Percentiles rank a stretch among this genome's conserved stretches.
Evolutionary conservation across 139 green algal genomes (phyloP).

Genomic region (Deuterostichococcus epilithicus): DNA sequence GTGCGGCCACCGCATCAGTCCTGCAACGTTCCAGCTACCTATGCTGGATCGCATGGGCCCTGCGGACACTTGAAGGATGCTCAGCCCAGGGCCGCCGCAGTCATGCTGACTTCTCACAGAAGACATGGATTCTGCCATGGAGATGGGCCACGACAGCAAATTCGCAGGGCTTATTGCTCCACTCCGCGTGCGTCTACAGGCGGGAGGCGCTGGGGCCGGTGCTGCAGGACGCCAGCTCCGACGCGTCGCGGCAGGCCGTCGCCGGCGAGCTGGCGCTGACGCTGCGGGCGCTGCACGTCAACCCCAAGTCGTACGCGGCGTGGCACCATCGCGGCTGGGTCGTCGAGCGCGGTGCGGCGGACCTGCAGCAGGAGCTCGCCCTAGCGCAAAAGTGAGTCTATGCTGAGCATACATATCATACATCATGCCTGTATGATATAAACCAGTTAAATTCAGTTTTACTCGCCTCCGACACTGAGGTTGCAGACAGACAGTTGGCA

Average conservation of each 20-base stretch:
- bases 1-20: too few relatives aligned
- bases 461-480: too few relatives aligned
- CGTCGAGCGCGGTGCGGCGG: slow-evolving; percentile 42
- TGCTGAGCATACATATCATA: neutral
- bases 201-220: slow-evolving; percentile 53
- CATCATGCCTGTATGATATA: neutral
- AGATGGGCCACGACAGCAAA: too few relatives aligned
- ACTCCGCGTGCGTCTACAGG: slow-evolving; percentile 8
- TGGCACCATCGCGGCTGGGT: slow-evolving; percentile 95
- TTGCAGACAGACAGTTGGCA: too few relatives aligned
- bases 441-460: too few relatives aligned
- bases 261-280: slow-evolving; percentile 63
- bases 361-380: slow-evolving; percentile 50
- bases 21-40: too few relatives aligned
- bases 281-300: slow-evolving; percentile 54
- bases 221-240: slow-evolving; percentile 40
- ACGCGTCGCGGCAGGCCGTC: slow-evolving; percentile 32
- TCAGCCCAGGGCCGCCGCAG: too few relatives aligned
- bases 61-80: too few relatives aligned
- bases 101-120: too few relatives aligned
- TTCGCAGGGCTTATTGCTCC: too few relatives aligned
- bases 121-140: too few relatives aligned
- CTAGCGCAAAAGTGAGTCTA: slow-evolving; percentile 40
- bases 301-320: slow-evolving; percentile 91
- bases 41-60: too few relatives aligned